A percentile compares a stretch with the other conserved stretches of the same genome.
These are phyloP conservation scores for Sclerotinia minor DNA, from an alignment of 2,329 filamentous ascomycete genomes.

Conservation along the genomic window DNA sequence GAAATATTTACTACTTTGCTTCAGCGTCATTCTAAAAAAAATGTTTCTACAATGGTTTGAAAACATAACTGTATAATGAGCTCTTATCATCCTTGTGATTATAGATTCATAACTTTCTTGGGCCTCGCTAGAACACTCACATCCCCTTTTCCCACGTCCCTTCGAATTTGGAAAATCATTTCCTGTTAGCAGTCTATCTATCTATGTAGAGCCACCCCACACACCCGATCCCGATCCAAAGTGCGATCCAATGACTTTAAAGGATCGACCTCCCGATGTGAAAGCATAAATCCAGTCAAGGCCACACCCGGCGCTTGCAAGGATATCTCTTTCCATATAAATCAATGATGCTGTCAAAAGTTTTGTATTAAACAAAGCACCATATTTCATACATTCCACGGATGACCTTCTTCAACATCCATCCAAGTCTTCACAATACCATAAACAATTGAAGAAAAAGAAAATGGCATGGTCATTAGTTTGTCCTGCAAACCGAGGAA, in stretches of 20 bases:
- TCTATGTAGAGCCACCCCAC: neutral
- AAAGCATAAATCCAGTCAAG: slow-evolving; percentile 15
- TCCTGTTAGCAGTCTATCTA: neutral
- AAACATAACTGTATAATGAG: slow-evolving; percentile 22
- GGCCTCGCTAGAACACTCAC: slow-evolving; percentile 3
- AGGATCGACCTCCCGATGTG: slow-evolving; percentile 4
- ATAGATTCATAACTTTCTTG: slow-evolving; percentile 8
- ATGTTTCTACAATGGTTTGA: neutral
- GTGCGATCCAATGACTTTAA: neutral
- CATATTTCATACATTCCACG: neutral
- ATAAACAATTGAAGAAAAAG: neutral
- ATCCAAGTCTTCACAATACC: neutral
- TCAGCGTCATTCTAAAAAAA: slow-evolving; percentile 17
- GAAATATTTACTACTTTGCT: slow-evolving; percentile 3
- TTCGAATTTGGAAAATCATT: slow-evolving; percentile 6
- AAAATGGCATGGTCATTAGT: slow-evolving; percentile 46
- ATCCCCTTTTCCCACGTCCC: neutral
- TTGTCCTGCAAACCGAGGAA: slow-evolving; percentile 61
- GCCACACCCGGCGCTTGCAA: slow-evolving; percentile 23
- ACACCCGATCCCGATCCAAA: slow-evolving; percentile 16
- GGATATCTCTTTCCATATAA: neutral
- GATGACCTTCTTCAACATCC: neutral
- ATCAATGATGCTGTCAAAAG: slow-evolving; percentile 24
- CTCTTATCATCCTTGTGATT: slow-evolving; percentile 10
- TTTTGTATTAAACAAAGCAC: neutral